Evolutionary conservation across 345 rosid genomes (phyloP).

Genomic region (Citrus medica): DNA sequence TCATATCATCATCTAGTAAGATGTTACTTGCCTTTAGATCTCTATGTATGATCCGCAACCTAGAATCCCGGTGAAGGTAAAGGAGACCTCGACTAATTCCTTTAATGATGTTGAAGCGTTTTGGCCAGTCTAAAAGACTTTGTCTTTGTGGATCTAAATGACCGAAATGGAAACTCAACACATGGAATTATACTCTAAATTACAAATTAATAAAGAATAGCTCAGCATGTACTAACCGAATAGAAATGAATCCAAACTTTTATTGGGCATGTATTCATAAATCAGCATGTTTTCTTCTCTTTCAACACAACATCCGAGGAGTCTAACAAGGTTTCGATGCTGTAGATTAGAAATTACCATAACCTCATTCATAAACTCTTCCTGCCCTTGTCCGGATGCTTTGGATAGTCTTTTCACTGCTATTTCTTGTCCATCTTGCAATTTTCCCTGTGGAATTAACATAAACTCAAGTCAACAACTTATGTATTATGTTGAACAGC

Average conservation of each 20-base stretch:
- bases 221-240: slow-evolving; percentile 28
- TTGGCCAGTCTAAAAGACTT: slow-evolving; percentile 12
- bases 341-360: not conserved
- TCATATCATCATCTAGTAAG: slow-evolving; percentile 23
- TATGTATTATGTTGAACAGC: not conserved
- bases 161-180: not conserved
- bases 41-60: slow-evolving; percentile 31
- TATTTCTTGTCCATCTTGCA: slow-evolving; percentile 39
- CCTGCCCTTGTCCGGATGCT: slow-evolving; percentile 57
- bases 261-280: slow-evolving; percentile 27
- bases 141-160: slow-evolving; percentile 3
- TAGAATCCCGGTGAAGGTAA: slow-evolving; percentile 31
- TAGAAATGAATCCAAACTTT: slow-evolving; percentile 38
- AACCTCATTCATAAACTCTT: slow-evolving; percentile 39
- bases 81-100: slow-evolving; percentile 26
- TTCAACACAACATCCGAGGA: not conserved
- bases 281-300: not conserved
- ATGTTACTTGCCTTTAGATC: slow-evolving; percentile 36
- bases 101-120: slow-evolving; percentile 18
- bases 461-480: not conserved
- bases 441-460: slow-evolving; percentile 35
- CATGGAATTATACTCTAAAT: too few species aligned
- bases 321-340: not conserved
- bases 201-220: not conserved
- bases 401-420: slow-evolving; percentile 61